phyloP scores from a whole-genome alignment of 2,329 filamentous ascomycete species.

The Penicillium sp. region DNA sequence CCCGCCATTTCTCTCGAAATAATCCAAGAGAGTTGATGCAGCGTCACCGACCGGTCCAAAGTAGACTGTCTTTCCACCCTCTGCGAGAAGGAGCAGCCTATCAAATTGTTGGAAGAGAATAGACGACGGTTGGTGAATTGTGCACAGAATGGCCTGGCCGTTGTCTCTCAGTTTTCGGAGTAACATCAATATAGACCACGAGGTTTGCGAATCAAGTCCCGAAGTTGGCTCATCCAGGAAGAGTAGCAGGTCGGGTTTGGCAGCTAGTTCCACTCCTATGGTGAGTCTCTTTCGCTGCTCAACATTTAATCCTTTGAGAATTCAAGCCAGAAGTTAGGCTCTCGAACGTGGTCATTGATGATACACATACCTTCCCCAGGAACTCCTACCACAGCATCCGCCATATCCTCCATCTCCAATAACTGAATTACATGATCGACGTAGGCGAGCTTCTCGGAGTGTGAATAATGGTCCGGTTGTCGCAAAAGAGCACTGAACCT shows the following conservation, averaged over 20 bases:
- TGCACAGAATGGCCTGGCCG: conserved; percentile 87
- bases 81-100: conserved; percentile 63
- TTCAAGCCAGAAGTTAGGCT: background rate
- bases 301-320: conserved; percentile 56
- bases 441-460: conserved; percentile 77
- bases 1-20: conserved; percentile 67
- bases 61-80: conserved; percentile 68
- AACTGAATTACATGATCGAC: conserved; percentile 87
- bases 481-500: conserved; percentile 85
- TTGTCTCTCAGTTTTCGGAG: conserved; percentile 82
- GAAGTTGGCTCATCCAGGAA: conserved; percentile 91
- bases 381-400: conserved; percentile 84
- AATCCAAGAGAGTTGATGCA: conserved; percentile 59
- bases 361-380: conserved; percentile 69
- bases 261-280: conserved; percentile 90
- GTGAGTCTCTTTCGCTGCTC: conserved; percentile 75
- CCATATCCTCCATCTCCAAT: conserved; percentile 84
- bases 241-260: conserved; percentile 81
- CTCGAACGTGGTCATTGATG: background rate
- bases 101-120: conserved; percentile 87
- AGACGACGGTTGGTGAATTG: conserved; percentile 90
- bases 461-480: conserved; percentile 72
- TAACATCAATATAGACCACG: conserved; percentile 84
- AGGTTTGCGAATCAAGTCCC: conserved; percentile 86
- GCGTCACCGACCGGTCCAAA: conserved; percentile 68